phyloP scores from a whole-genome alignment of 495 filamentous ascomycete species.

The Penicillium ochrochloron region DNA sequence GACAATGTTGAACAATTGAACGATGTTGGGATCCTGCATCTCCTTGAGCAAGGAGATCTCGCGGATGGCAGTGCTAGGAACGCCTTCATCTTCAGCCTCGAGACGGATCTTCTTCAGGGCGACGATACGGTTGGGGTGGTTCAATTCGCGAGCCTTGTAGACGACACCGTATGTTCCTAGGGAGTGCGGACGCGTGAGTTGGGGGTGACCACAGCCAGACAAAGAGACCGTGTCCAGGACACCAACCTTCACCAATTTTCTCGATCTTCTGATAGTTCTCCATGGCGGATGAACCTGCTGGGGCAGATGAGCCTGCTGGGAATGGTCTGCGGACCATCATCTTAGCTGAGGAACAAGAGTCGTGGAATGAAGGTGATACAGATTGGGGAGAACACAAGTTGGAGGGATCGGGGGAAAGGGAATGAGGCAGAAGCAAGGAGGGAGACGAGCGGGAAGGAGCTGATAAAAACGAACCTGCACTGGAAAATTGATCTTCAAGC shows the following conservation, averaged over 20 bases:
- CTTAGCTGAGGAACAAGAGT: constrained; percentile 19
- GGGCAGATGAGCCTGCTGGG: constrained; percentile 18
- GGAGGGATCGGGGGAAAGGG: constrained; percentile 22
- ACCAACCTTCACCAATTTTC: constrained; percentile 95
- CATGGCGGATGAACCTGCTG: constrained; percentile 57
- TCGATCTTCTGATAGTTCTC: constrained; percentile 99
- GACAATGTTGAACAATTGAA: constrained; percentile 90
- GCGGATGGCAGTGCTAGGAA: constrained; percentile 94
- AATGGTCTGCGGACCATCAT: constrained; percentile 5
- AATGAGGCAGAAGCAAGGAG: constrained; percentile 5
- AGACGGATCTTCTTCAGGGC: constrained; percentile 98
- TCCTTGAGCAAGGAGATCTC: constrained; percentile 97
- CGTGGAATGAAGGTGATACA: constrained; percentile 12
- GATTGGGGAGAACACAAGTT: constrained; percentile 22
- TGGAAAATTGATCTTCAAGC: constrained; percentile 10
- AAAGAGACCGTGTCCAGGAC: constrained; percentile 6
- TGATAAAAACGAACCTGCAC: background rate
- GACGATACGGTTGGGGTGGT: constrained; percentile 78
- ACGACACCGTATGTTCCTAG: constrained; percentile 91
- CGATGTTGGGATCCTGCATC: constrained; percentile 95
- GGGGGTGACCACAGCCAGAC: constrained; percentile 3
- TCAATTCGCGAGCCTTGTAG: constrained; percentile 87
- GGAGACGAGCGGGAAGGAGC: constrained; percentile 7
- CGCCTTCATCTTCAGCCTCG: constrained; percentile 96
- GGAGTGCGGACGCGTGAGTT: constrained; percentile 21